A percentile compares a stretch with the other conserved stretches of the same genome.
These are phyloP conservation scores for Carex scoparia DNA, from an alignment of 176 grass and related monocot genomes.

Conservation along the genomic window DNA sequence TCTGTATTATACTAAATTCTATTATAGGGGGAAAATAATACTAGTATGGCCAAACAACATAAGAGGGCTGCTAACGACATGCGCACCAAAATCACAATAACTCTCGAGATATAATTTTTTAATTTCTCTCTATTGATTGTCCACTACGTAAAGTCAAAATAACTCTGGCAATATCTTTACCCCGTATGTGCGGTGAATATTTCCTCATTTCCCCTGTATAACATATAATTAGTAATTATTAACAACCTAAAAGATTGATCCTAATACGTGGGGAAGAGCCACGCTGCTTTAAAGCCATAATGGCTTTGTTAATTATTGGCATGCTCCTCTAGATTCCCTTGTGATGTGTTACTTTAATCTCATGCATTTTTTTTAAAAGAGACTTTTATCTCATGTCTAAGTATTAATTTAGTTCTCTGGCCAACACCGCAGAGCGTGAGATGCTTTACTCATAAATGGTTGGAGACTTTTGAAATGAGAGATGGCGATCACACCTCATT, in stretches of 20 bases:
- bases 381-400: neutral
- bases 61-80: neutral
- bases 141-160: too few species aligned
- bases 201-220: too few species aligned
- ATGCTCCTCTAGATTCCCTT: constrained; percentile 8
- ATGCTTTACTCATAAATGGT: neutral
- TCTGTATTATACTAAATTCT: neutral
- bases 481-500: neutral
- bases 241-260: neutral
- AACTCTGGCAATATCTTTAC: too few species aligned
- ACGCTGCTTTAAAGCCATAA: neutral
- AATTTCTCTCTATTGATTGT: too few species aligned
- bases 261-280: neutral
- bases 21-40: neutral
- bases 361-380: too few species aligned
- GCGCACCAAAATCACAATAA: neutral
- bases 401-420: neutral
- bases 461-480: neutral
- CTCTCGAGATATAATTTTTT: too few species aligned
- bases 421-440: neutral
- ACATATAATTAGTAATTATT: neutral
- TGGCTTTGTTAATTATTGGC: neutral
- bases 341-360: neutral
- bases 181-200: too few species aligned
- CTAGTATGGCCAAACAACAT: too few species aligned